Percentiles rank a stretch among this genome's conserved stretches.
Evolutionary conservation across 768 basidiomycete genomes (phyloP).

Genomic region (Naematelia aurantialba): DNA sequence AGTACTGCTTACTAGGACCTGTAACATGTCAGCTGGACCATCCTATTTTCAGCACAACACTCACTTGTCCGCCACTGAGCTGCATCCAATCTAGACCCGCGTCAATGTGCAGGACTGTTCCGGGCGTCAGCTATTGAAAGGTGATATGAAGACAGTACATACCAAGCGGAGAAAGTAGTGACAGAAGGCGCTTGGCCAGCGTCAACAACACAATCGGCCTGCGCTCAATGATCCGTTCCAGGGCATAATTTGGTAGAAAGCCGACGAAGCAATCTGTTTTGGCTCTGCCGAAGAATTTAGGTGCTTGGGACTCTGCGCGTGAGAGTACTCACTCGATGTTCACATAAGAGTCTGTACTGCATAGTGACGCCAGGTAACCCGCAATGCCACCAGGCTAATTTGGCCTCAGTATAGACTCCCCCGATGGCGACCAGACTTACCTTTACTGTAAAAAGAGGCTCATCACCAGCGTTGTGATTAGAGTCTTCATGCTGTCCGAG

Average conservation of each 20-base stretch:
- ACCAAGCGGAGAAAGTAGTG: conserved; percentile 89
- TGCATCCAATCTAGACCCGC: conserved; percentile 98
- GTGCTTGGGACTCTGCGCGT: not conserved
- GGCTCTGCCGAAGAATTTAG: conserved; percentile 52
- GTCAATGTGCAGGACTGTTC: conserved; percentile 87
- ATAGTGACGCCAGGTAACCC: conserved; percentile 88
- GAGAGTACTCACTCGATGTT: conserved; percentile 62
- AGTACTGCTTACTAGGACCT: conserved; percentile 10
- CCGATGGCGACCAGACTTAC: conserved; percentile 4
- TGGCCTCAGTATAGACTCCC: not conserved
- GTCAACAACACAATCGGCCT: conserved; percentile 93
- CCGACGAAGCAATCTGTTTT: conserved; percentile 99
- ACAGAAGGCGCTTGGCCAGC: conserved; percentile 91
- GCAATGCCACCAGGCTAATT: conserved; percentile 82
- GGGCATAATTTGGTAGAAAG: conserved; percentile 78
- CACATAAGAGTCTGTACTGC: conserved; percentile 88
- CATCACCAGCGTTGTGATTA: conserved; percentile 44
- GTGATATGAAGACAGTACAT: conserved; percentile 12
- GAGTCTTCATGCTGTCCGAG: conserved; percentile 13
- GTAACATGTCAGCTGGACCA: not conserved
- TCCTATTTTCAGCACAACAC: not conserved
- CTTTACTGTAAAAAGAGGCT: conserved; percentile 87
- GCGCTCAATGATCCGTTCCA: conserved; percentile 87
- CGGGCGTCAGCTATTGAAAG: conserved; percentile 5
- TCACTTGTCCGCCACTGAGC: conserved; percentile 81